Conservation (phyloP, 306 rosid species). For the barrel medic (Medicago truncatula) region DNA sequence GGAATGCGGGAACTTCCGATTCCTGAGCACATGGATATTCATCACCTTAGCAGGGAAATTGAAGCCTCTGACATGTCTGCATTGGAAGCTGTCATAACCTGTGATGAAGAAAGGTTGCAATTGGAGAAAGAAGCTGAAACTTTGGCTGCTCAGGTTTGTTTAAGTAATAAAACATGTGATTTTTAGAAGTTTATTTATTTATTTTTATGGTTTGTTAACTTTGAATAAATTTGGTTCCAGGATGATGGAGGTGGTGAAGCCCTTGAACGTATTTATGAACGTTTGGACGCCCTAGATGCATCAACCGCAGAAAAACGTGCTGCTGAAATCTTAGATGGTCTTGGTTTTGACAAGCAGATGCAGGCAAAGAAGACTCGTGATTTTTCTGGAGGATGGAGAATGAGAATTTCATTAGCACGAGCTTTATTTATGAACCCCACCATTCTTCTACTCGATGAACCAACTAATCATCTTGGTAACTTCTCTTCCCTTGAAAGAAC, state of each 20-base stretch:
- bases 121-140: constrained; percentile 80
- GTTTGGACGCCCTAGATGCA: constrained; percentile 90
- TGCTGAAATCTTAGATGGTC: constrained; percentile 91
- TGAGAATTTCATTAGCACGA: constrained; percentile 93
- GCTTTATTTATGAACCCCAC: constrained; percentile 96
- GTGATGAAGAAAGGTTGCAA: constrained; percentile 88
- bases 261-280: constrained; percentile 89
- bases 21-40: constrained; percentile 96
- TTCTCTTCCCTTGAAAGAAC: neutral
- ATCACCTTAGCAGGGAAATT: constrained; percentile 84
- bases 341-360: constrained; percentile 92
- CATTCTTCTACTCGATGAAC: constrained; percentile 90
- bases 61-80: constrained; percentile 98
- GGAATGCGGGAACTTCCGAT: constrained; percentile 91
- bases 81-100: constrained; percentile 82
- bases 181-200: neutral
- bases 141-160: constrained; percentile 55
- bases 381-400: constrained; percentile 99
- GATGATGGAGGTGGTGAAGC: constrained; percentile 96
- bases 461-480: constrained; percentile 61
- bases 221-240: constrained; percentile 45
- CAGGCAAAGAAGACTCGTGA: constrained; percentile 88
- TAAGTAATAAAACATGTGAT: constrained; percentile 3
- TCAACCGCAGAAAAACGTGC: constrained; percentile 98
- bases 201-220: constrained; percentile 16